phyloP scores from a whole-genome alignment of 2,329 filamentous ascomycete genomes.

The Pseudocercospora macadamiae region DNA sequence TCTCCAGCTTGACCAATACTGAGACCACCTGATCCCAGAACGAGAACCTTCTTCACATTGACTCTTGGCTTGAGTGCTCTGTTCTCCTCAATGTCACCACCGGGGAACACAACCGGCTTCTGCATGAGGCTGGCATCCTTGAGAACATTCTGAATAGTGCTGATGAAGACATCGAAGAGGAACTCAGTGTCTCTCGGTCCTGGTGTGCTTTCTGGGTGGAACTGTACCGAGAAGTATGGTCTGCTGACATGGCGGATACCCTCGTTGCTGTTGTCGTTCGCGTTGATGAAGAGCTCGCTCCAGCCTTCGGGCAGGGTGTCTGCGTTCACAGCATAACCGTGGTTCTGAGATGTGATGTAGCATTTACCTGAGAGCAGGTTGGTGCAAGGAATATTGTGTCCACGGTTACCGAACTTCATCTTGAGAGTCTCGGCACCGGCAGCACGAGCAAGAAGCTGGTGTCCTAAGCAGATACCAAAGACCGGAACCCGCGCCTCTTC shows the following conservation, averaged over 20 bases:
- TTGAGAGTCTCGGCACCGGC: constrained; percentile 84
- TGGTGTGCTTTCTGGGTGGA: constrained; percentile 96
- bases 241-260: constrained; percentile 85
- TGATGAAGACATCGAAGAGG: constrained; percentile 94
- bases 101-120: constrained; percentile 81
- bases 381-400: constrained; percentile 97
- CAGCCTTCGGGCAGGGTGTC: constrained; percentile 74
- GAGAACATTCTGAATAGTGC: constrained; percentile 75
- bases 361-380: constrained; percentile 94
- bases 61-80: constrained; percentile 75
- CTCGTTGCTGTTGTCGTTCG: constrained; percentile 97
- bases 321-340: constrained; percentile 91
- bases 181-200: constrained; percentile 95
- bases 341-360: constrained; percentile 98
- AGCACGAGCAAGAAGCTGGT: constrained; percentile 88
- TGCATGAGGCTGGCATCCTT: constrained; percentile 67
- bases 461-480: constrained; percentile 94
- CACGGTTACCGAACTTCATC: constrained; percentile 99
- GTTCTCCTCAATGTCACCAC: constrained; percentile 79
- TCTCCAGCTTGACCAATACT: constrained; percentile 98
- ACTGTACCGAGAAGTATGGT: constrained; percentile 99
- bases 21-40: constrained; percentile 90
- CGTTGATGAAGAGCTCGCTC: constrained; percentile 95
- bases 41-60: constrained; percentile 88
- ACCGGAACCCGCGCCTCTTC: constrained; percentile 80